A percentile compares a stretch with the other conserved stretches of the same genome.
These are phyloP conservation scores for Hemileccinum rubropunctum DNA, from an alignment of 768 basidiomycete genomes.

Conservation along the genomic window DNA sequence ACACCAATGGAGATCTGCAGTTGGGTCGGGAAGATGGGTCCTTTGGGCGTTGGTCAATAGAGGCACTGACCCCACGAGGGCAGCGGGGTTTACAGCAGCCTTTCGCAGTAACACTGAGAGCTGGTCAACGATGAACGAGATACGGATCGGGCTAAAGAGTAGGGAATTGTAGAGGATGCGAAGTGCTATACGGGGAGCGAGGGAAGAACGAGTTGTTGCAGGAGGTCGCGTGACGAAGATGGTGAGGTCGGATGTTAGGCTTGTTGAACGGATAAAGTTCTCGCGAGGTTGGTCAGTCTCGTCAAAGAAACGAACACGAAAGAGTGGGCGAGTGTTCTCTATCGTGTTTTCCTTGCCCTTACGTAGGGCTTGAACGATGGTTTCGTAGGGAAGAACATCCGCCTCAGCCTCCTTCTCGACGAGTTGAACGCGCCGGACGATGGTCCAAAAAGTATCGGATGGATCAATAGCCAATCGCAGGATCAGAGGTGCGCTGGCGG, in stretches of 20 bases:
- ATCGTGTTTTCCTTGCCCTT: conserved; percentile 60
- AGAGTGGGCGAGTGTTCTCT: conserved; percentile 59
- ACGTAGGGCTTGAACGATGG: conserved; percentile 64
- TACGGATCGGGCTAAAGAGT: conserved; percentile 78
- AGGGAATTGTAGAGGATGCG: conserved; percentile 93
- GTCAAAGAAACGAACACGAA: conserved; percentile 96
- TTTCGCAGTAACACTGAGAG: conserved; percentile 75
- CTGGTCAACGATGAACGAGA: conserved; percentile 80
- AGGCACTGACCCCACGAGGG: conserved; percentile 75
- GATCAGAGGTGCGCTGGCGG: conserved; percentile 74
- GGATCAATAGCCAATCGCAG: conserved; percentile 83
- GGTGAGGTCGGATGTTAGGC: conserved; percentile 88
- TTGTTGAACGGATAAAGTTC: conserved; percentile 75
- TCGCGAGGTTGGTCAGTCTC: conserved; percentile 75
- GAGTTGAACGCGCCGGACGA: conserved; percentile 82
- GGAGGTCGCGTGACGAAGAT: conserved; percentile 80
- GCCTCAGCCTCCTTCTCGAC: conserved; percentile 79
- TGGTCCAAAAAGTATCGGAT: conserved; percentile 83
- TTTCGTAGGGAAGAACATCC: conserved; percentile 80
- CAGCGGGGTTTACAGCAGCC: conserved; percentile 63
- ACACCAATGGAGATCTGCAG: conserved; percentile 91
- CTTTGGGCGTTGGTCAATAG: conserved; percentile 73
- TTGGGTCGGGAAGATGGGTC: conserved; percentile 74
- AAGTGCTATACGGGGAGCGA: conserved; percentile 75
- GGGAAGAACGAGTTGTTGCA: conserved; percentile 60